These are phyloP conservation scores for Abortiporus biennis DNA, from an alignment of 1,284 basidiomycete genomes.

Conservation along the genomic window DNA sequence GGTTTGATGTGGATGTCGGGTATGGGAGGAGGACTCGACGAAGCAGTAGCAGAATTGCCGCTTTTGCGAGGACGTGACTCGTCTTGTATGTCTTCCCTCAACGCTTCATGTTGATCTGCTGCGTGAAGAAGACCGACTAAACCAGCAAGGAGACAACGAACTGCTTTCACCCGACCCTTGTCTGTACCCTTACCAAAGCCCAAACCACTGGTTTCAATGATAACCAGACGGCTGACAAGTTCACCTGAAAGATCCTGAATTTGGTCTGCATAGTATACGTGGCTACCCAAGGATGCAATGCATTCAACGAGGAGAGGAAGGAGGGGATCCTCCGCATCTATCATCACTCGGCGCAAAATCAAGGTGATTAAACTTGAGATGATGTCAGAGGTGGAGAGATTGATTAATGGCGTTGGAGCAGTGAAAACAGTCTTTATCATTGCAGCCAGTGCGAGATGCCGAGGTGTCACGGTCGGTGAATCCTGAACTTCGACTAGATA, in stretches of 20 bases:
- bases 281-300: slow-evolving; percentile 80
- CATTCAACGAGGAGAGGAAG: slow-evolving; percentile 73
- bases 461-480: slow-evolving; percentile 37
- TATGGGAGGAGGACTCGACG: slow-evolving; percentile 11
- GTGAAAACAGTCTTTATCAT: slow-evolving; percentile 87
- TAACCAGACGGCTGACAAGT: slow-evolving; percentile 70
- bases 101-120: slow-evolving; percentile 43
- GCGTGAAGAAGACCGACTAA: slow-evolving; percentile 68
- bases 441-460: slow-evolving; percentile 67
- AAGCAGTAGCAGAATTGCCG: slow-evolving; percentile 8
- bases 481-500: slow-evolving; percentile 70
- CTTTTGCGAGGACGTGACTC: slow-evolving; percentile 18
- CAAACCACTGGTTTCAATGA: slow-evolving; percentile 61
- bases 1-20: slow-evolving; percentile 20
- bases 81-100: slow-evolving; percentile 25
- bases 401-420: slow-evolving; percentile 79
- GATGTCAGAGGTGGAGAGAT: slow-evolving; percentile 88
- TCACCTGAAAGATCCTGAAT: slow-evolving; percentile 91
- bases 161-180: slow-evolving; percentile 56
- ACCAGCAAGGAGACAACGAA: slow-evolving; percentile 70
- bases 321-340: slow-evolving; percentile 62
- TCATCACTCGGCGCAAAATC: slow-evolving; percentile 64
- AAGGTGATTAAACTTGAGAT: slow-evolving; percentile 74
- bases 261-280: slow-evolving; percentile 96
- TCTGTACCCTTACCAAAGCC: slow-evolving; percentile 37